Evolutionary conservation across 2,329 filamentous ascomycete genomes (phyloP), one percentile per base, ranked within the genome.

Genomic region (Aspergillus brunneoviolaceus): DNA sequence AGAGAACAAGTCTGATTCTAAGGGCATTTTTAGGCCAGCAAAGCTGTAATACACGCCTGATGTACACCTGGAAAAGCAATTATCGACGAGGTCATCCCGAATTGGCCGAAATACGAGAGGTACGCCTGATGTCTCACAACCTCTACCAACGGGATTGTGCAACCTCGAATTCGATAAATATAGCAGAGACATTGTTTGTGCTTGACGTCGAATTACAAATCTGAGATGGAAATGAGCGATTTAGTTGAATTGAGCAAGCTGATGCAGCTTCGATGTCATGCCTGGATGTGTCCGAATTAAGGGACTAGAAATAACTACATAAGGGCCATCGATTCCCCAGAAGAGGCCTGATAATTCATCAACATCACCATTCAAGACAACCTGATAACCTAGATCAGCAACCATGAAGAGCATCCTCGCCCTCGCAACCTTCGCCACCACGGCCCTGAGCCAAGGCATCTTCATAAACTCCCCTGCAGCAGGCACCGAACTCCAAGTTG

Each of bases 121-220:
- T 33, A 53, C 21, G 51, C 51, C 51, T 53, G 51, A 53, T 53
- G 51, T 53, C 51, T 53, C 51, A 14, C 7, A 53, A n/a, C 23
- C 31, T n/a, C 23, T 45, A 42, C 51, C 31, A 53, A 53, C 35
- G 33, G 29, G 10, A 14, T 19, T 3, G 21, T 42, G 51, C 33
- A n/a, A 53, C 12, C 19, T n/a, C n/a, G 14, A 19, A 4, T 3
- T 45, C 5, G 39, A 45, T 45, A 45, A 45, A 45, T 45, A 45
- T 45, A 45, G 39, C 39, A 16, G 39, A 16, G 16, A 45, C 14
- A 19, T 19, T 9, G 9, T 19, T n/a, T 16, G 16, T 9, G 39
- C 16, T 5, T n/a, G 39, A 45, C 39, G 6, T 45, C 16, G n/a
- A 16, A 2, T 4, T 19, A 6, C 16, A 16, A 35, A 12, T 35